Evolutionary conservation across 257 asterid genomes (phyloP), one percentile per base, ranked within the genome.

Genomic region (Solanum clarkiae): DNA sequence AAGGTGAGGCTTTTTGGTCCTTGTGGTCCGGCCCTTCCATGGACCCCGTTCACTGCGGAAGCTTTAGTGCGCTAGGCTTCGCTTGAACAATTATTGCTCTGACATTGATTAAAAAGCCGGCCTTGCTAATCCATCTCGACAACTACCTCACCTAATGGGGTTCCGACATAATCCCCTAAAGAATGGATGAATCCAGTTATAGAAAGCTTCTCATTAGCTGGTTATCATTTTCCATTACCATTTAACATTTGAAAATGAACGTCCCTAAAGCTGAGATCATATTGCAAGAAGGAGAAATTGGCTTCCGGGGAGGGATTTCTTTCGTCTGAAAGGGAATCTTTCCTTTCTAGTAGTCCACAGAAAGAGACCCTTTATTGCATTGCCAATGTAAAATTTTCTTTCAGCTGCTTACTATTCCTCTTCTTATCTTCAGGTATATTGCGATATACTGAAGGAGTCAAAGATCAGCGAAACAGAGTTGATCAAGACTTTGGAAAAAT

Each of bases 401-500:
- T 51, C 44, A 53, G 47, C 54, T 80, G 74, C 42, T 62, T 62
- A 10, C 1, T 7, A 5, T 42, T 65, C 24, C 26, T 20, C 18
- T 70, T 65, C 0, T 80, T 83, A 53, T 80, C 80, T 49, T 85
- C 91, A 97, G 99, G 98, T 97, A 42, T 95, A 86, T 85, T 88
- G 93, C 53, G 96, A 92, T 82, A 87, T 97, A 83, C 81, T 88
- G 6, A 86, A 93, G 91, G 92, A 77, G 51, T 15, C 81, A 51
- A 88, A 91, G n/a, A 86, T 91, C 86, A 88, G 93, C 4, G 96
- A 84, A 91, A 84, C 72, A 5, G 91, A 94, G 62, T 82, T 97
- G 14, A 55, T 91, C 86, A 89, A 93, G 90, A 87, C 75, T 40
- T 90, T 97, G 70, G 93, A 92, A 86, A 92, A 90, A n/a, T 89